These are phyloP conservation scores for Hortiboletus campestris DNA, from an alignment of 768 basidiomycete species.

Conservation along the genomic window DNA sequence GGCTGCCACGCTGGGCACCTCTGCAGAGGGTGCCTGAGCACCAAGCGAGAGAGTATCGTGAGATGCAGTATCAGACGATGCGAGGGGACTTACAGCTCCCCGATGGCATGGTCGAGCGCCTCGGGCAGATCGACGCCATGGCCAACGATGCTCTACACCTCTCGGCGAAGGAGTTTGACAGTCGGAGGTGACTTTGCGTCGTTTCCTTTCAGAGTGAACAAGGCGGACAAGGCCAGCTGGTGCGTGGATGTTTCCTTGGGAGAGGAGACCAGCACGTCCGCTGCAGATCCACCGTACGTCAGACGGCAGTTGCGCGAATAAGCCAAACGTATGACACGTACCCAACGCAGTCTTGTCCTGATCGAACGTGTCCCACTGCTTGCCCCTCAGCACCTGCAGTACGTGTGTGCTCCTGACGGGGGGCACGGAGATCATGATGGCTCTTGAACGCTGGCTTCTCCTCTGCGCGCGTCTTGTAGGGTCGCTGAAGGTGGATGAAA, in stretches of 20 bases:
- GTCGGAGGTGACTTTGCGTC: constrained; percentile 6
- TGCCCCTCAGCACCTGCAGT: constrained; percentile 62
- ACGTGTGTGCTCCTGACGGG: constrained; percentile 79
- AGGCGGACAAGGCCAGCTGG: constrained; percentile 69
- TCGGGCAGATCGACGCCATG: no score
- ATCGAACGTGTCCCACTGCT: constrained; percentile 58
- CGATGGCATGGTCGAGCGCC: no score
- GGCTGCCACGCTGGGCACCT: no score
- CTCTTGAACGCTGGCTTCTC: constrained; percentile 62
- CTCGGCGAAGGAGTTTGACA: no score
- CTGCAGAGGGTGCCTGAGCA: no score
- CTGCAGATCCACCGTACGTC: constrained; percentile 31
- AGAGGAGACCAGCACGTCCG: constrained; percentile 35
- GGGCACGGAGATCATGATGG: constrained; percentile 42
- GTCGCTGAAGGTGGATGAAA: constrained; percentile 80
- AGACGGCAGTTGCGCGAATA: neutral
- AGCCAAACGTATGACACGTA: constrained; percentile 24
- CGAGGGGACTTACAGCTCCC: no score
- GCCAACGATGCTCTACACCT: no score
- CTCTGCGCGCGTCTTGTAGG: constrained; percentile 78
- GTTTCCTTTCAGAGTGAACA: constrained; percentile 34
- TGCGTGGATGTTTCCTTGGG: constrained; percentile 67
- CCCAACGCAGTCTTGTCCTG: constrained; percentile 48
- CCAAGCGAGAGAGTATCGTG: no score
- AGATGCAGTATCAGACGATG: no score